Evolutionary conservation across 1,139 yeast genomes (phyloP).

Genomic region (Geotrichum aggregatum): DNA sequence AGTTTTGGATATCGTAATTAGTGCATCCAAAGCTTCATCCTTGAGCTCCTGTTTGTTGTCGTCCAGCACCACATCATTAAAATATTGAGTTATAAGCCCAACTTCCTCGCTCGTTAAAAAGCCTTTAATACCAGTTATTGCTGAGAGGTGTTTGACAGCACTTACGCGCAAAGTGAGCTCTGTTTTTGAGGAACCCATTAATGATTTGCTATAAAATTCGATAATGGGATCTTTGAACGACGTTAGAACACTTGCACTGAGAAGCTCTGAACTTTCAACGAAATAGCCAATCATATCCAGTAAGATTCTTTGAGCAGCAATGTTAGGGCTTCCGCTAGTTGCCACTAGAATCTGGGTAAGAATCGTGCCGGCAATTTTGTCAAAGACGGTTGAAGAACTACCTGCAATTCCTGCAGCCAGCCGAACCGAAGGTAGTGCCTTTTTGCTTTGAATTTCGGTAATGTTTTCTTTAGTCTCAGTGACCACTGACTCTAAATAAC

Average conservation of each 20-base stretch:
- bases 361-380: conserved; percentile 43
- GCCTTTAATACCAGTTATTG: conserved; percentile 46
- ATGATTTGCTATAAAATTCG: conserved; percentile 59
- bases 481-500: conserved; percentile 38
- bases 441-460: conserved; percentile 18
- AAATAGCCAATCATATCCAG: conserved; percentile 52
- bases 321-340: conserved; percentile 37
- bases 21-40: conserved; percentile 48
- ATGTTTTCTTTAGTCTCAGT: conserved; percentile 59
- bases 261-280: conserved; percentile 38
- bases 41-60: conserved; percentile 37
- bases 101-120: conserved; percentile 54
- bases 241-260: conserved; percentile 37
- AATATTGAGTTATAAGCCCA: conserved; percentile 59
- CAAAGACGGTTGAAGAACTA: conserved; percentile 44
- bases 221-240: conserved; percentile 61
- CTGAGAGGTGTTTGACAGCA: conserved; percentile 60
- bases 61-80: conserved; percentile 58
- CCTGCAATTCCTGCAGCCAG: conserved; percentile 52
- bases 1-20: conserved; percentile 47
- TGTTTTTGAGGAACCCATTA: conserved; percentile 59
- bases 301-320: conserved; percentile 56
- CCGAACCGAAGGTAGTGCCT: conserved; percentile 33
- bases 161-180: conserved; percentile 67
- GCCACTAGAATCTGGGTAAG: conserved; percentile 41